phyloP scores from a whole-genome alignment of 768 basidiomycete species.

The Mycena rebaudengoi region DNA sequence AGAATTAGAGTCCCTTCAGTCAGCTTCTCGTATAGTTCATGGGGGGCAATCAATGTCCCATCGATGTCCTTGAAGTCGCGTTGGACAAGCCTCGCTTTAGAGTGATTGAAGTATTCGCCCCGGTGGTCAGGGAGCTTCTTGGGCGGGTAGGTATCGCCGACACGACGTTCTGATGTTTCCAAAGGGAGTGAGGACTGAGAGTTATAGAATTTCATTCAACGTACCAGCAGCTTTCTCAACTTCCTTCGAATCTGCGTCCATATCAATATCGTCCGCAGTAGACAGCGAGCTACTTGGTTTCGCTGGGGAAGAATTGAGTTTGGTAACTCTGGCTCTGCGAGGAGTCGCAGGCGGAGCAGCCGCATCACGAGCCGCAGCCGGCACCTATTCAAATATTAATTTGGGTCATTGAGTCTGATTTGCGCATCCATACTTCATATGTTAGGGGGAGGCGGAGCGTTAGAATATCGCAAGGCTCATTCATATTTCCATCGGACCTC shows the following conservation, averaged over 20 bases:
- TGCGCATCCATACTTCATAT: too few relatives aligned
- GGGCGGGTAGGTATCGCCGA: constrained; percentile 11
- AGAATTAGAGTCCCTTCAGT: not conserved
- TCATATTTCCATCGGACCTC: too few relatives aligned
- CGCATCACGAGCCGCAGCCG: not conserved
- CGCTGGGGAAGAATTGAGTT: not conserved
- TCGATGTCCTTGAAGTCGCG: not conserved
- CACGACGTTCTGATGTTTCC: not conserved
- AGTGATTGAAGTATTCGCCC: not conserved
- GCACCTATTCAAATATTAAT: not conserved
- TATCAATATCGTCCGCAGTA: too few relatives aligned
- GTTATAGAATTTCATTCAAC: too few relatives aligned
- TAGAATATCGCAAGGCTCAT: too few relatives aligned
- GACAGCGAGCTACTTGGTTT: too few relatives aligned
- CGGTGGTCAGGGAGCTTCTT: not conserved
- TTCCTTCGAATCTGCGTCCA: too few relatives aligned
- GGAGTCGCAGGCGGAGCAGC: not conserved
- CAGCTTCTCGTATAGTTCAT: not conserved
- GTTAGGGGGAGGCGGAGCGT: too few relatives aligned
- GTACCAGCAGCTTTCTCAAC: too few relatives aligned
- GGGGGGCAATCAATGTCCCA: not conserved
- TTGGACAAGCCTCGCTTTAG: not conserved
- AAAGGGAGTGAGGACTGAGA: too few relatives aligned
- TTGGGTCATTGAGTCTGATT: too few relatives aligned
- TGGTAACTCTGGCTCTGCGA: not conserved